Evolutionary conservation across 1,139 yeast species (phyloP), one percentile per base, ranked within the genome.

Genomic region (Candida neerlandica): DNA sequence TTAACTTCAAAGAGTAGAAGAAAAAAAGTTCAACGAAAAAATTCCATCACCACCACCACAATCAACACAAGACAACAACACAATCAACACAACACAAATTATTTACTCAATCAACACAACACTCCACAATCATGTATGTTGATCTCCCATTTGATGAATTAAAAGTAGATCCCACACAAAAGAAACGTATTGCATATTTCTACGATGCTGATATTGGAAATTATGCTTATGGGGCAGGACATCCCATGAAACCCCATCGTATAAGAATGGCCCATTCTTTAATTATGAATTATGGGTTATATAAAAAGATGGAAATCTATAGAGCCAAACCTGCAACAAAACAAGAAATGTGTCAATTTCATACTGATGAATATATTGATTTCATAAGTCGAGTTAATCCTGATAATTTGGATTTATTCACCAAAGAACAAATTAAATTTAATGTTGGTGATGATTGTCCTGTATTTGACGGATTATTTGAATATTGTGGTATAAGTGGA

Each of bases 371-470:
- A 67, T 94, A 94, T 66, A 89, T 94, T 57, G 98, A 94, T 69
- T 94, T 94, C 65, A 75, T 94, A 58, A 87, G 96, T 47, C 79
- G 98, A 49, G 97, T 91, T 27, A 87, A 97, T 3, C 98, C 98
- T 2, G 98, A 94, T 64, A 94, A 92, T 66, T 78, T 92, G 70
- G 97, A 92, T 55, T 71, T 87, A 78, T 92, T 92, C 66, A 85
- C 89, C 59, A 89, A 91, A 65, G 99, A 94, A 69, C 96, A 90
- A 66, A 88, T 88, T 48, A 90, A 91, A 67, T 94, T 94, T 75
- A 94, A 94, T 66, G 97, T 94, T 32, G 98, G 98, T 44, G 97
- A 91, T 63, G 99, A 94, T 67, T 94, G 99, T 69, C 99, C 99
- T 1, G 95, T 94, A 21, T 94, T 94, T 66, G 98, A 92, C 62